Evolutionary conservation across 768 basidiomycete species (phyloP).

Genomic region (Tylopilus sp.): DNA sequence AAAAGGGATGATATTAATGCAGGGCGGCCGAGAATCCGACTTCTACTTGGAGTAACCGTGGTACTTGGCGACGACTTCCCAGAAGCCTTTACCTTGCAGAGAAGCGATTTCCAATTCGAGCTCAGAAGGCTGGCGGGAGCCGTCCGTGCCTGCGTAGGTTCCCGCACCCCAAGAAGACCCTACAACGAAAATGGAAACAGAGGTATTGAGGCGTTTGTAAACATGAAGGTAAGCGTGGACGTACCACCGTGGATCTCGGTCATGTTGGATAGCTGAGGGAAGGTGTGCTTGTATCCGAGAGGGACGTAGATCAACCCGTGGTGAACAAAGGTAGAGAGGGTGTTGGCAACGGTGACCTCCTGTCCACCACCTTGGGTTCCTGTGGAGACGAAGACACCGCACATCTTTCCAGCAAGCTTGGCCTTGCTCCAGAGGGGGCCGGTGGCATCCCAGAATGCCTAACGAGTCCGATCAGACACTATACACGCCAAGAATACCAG

Average conservation of each 20-base stretch:
- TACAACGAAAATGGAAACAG: slow-evolving; percentile 16
- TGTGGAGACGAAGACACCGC: slow-evolving; percentile 73
- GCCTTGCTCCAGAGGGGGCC: slow-evolving; percentile 62
- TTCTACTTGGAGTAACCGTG: slow-evolving; percentile 18
- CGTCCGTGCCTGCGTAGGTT: slow-evolving; percentile 53
- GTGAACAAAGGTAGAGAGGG: slow-evolving; percentile 49
- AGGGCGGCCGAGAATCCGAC: neutral
- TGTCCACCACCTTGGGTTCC: slow-evolving; percentile 75
- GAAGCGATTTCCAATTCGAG: slow-evolving; percentile 57
- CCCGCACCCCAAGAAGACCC: slow-evolving; percentile 85
- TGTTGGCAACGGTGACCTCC: slow-evolving; percentile 46
- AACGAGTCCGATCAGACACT: slow-evolving; percentile 1
- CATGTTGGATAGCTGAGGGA: slow-evolving; percentile 38
- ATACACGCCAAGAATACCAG: neutral
- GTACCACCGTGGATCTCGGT: slow-evolving; percentile 46
- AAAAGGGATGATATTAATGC: neutral
- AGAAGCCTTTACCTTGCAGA: slow-evolving; percentile 58
- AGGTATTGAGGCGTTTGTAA: neutral
- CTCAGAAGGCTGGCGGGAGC: slow-evolving; percentile 55
- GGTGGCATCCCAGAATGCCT: slow-evolving; percentile 76
- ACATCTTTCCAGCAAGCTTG: slow-evolving; percentile 64
- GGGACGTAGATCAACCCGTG: slow-evolving; percentile 55
- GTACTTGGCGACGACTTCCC: slow-evolving; percentile 42
- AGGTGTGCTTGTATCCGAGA: slow-evolving; percentile 45
- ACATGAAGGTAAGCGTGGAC: slow-evolving; percentile 6